Percentiles rank a stretch among this genome's conserved stretches.
These are phyloP conservation scores for Serendipita sp. DNA, from an alignment of 768 basidiomycete species.

Conservation along the genomic window DNA sequence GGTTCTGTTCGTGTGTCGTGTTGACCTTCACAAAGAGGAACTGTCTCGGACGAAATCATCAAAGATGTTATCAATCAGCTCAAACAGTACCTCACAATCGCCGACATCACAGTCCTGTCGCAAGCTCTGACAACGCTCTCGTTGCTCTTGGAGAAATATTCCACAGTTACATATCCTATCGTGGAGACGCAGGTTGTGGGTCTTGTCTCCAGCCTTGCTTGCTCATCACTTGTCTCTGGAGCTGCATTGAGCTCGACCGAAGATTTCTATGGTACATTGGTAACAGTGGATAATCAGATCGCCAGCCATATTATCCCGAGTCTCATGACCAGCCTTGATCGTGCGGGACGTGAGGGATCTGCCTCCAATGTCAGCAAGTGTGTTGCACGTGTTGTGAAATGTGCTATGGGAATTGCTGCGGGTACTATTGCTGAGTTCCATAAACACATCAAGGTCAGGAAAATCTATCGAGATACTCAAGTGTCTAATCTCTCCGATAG, in stretches of 20 bases:
- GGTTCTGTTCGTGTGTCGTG: neutral
- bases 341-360: slow-evolving; percentile 34
- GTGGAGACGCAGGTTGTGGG: slow-evolving; percentile 51
- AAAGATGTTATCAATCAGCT: slow-evolving; percentile 54
- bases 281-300: slow-evolving; percentile 68
- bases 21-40: neutral
- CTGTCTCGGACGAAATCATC: slow-evolving; percentile 41
- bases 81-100: slow-evolving; percentile 53
- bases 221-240: slow-evolving; percentile 65
- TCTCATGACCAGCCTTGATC: slow-evolving; percentile 50
- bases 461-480: neutral
- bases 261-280: slow-evolving; percentile 66
- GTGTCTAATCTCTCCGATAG: slow-evolving; percentile 4
- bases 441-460: slow-evolving; percentile 55
- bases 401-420: slow-evolving; percentile 53
- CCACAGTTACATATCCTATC: slow-evolving; percentile 52
- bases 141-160: slow-evolving; percentile 51
- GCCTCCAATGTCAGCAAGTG: slow-evolving; percentile 68
- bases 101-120: slow-evolving; percentile 65
- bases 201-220: slow-evolving; percentile 52
- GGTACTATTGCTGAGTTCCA: slow-evolving; percentile 76
- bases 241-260: slow-evolving; percentile 67
- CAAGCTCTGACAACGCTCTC: slow-evolving; percentile 52
- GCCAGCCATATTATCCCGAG: slow-evolving; percentile 68
- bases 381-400: slow-evolving; percentile 66